phyloP scores from a whole-genome alignment of 2,329 filamentous ascomycete genomes.

The Hortaea sp. region DNA sequence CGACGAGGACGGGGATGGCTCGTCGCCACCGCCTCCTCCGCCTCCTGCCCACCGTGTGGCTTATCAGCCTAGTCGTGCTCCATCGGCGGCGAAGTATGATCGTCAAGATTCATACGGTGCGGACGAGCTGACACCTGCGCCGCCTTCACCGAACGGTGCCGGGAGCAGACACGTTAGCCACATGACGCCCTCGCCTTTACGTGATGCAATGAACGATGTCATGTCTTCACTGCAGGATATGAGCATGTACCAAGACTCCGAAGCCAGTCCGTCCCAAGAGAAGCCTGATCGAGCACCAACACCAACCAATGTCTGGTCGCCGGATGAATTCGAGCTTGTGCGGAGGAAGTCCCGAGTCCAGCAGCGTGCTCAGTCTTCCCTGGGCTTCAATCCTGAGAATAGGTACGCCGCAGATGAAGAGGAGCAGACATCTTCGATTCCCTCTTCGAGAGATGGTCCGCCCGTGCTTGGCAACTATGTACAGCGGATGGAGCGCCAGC shows the following conservation, averaged over 20 bases:
- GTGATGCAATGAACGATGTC: constrained; percentile 95
- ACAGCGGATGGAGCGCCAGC: constrained; percentile 77
- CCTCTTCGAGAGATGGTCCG: constrained; percentile 37
- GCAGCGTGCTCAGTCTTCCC: constrained; percentile 59
- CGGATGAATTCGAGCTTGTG: constrained; percentile 65
- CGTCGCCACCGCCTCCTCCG: constrained; percentile 71
- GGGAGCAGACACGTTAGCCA: constrained; percentile 23
- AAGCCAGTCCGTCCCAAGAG: not conserved
- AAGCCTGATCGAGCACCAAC: not conserved
- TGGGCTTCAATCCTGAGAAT: constrained; percentile 49
- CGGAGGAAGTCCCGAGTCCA: constrained; percentile 28
- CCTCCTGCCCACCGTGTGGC: constrained; percentile 65
- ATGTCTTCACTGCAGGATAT: constrained; percentile 92
- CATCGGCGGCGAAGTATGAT: constrained; percentile 32
- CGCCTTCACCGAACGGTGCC: constrained; percentile 53
- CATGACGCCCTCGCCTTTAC: constrained; percentile 74
- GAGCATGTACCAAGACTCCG: constrained; percentile 47
- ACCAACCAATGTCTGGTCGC: constrained; percentile 60
- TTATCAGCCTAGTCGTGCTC: constrained; percentile 40
- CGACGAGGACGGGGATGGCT: constrained; percentile 37
- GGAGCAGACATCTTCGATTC: constrained; percentile 37
- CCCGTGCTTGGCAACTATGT: constrained; percentile 79
- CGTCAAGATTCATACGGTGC: constrained; percentile 39
- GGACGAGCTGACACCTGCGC: constrained; percentile 49
- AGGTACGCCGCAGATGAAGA: constrained; percentile 36